Conservation (phyloP, 2,329 filamentous ascomycete species). For the Mariannaea elegans region DNA sequence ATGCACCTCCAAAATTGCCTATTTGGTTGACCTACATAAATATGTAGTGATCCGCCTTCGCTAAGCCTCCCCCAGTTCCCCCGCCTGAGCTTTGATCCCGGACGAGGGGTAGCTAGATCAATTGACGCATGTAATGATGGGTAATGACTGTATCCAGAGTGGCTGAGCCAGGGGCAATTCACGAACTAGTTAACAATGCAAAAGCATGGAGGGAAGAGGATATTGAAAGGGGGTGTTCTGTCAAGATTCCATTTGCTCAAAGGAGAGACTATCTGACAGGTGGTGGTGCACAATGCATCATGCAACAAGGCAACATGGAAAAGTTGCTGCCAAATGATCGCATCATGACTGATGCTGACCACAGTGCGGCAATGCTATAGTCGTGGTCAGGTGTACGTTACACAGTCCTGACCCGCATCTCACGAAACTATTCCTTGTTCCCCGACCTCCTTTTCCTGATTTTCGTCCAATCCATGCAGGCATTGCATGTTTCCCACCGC, state of each 20-base stretch:
- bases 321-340: background rate
- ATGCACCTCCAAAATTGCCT: constrained; percentile 5
- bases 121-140: too few relatives aligned
- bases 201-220: background rate
- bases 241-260: constrained; percentile 8
- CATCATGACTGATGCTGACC: constrained; percentile 5
- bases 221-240: background rate
- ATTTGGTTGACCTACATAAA: constrained; percentile 13
- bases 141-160: too few relatives aligned
- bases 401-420: background rate
- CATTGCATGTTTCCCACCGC: constrained; percentile 20
- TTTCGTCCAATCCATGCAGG: constrained; percentile 32
- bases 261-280: constrained; percentile 6
- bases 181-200: too few relatives aligned
- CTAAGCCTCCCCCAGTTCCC: too few relatives aligned
- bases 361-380: background rate
- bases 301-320: background rate
- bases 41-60: too few relatives aligned
- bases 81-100: background rate
- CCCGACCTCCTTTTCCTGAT: background rate
- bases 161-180: too few relatives aligned
- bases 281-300: background rate
- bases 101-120: background rate
- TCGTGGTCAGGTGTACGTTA: background rate
- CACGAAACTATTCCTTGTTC: constrained; percentile 13